A percentile compares a stretch with the other conserved stretches of the same genome.
Conservation (phyloP, 768 basidiomycete genomes). For the Lactarius trivialis region DNA sequence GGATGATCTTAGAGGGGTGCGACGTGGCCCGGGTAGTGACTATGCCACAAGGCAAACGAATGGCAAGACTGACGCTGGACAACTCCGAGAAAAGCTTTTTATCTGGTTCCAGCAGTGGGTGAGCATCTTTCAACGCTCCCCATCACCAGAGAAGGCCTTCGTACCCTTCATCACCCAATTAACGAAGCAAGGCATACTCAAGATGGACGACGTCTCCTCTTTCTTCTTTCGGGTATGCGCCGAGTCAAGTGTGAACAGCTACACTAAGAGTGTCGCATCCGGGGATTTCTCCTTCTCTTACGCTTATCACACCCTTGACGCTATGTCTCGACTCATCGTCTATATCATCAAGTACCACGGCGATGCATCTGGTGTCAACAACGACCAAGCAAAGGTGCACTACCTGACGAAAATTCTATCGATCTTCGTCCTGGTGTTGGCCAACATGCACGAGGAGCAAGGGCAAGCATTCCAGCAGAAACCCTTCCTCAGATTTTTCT, state of each 20-base stretch:
- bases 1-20: conserved; percentile 72
- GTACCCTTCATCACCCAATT: conserved; percentile 96
- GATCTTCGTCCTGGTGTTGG: conserved; percentile 92
- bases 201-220: conserved; percentile 91
- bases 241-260: conserved; percentile 87
- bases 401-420: conserved; percentile 96
- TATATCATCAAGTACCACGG: conserved; percentile 99
- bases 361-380: conserved; percentile 86
- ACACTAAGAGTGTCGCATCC: conserved; percentile 64
- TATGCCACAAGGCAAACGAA: conserved; percentile 37
- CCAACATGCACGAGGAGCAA: conserved; percentile 92
- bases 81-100: conserved; percentile 66
- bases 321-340: conserved; percentile 89
- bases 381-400: conserved; percentile 92
- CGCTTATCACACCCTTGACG: conserved; percentile 90
- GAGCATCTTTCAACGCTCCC: conserved; percentile 83
- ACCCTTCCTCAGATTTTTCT: conserved; percentile 98
- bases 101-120: conserved; percentile 96
- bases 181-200: conserved; percentile 93
- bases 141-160: conserved; percentile 89
- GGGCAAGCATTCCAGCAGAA: conserved; percentile 90
- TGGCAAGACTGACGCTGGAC: conserved; percentile 64
- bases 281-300: conserved; percentile 65
- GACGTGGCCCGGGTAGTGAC: conserved; percentile 44
- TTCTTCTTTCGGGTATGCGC: conserved; percentile 99